Percentiles rank a stretch among this genome's conserved stretches.
phyloP scores from a whole-genome alignment of 768 basidiomycete species.

The Russula lepida region DNA sequence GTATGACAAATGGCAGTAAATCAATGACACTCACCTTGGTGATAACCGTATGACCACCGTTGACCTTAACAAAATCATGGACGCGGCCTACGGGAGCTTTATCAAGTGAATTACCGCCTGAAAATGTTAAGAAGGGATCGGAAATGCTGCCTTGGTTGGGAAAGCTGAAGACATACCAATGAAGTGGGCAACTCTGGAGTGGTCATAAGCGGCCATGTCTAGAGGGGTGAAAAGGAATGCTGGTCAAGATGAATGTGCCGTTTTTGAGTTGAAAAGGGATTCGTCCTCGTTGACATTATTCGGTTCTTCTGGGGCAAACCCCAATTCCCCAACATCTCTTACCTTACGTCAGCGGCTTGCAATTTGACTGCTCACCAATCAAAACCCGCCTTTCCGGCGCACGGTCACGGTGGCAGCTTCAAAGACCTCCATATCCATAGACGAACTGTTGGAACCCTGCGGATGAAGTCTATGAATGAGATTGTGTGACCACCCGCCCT shows the following conservation, averaged over 20 bases:
- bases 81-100: conserved; percentile 72
- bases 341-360: conserved; percentile 13
- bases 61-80: conserved; percentile 79
- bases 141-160: conserved; percentile 5
- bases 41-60: conserved; percentile 97
- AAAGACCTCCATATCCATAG: too few relatives aligned
- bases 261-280: not conserved
- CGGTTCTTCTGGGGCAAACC: conserved; percentile 21
- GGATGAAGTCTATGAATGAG: too few relatives aligned
- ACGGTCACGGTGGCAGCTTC: too few relatives aligned
- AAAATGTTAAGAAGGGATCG: conserved; percentile 15
- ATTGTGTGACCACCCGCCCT: too few relatives aligned
- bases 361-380: not conserved
- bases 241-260: conserved; percentile 3
- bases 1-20: not conserved
- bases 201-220: conserved; percentile 38
- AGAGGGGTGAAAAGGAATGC: not conserved
- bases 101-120: conserved; percentile 90
- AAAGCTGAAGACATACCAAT: conserved; percentile 38
- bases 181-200: conserved; percentile 54
- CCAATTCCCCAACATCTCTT: conserved; percentile 17
- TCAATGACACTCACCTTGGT: conserved; percentile 65
- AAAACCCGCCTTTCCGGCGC: not conserved
- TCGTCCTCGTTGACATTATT: conserved; percentile 7
- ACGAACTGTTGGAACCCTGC: too few relatives aligned